Conservation (phyloP, 345 rosid genomes). For the Turritis glabra region DNA sequence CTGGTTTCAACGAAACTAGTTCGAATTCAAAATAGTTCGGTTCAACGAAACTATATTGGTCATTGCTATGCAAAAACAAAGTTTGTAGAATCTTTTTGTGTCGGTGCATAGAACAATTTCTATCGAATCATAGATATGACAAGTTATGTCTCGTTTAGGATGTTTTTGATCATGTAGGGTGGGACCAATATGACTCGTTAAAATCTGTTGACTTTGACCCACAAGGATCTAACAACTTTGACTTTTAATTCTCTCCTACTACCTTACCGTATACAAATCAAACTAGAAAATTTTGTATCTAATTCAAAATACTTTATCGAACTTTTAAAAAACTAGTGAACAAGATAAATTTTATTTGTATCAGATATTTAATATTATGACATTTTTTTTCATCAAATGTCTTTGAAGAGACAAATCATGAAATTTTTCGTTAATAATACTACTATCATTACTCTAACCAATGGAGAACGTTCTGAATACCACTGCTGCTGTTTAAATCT, state of each 20-base stretch:
- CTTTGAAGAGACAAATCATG: no score
- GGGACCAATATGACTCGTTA: slow-evolving; percentile 27
- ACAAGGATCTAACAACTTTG: slow-evolving; percentile 5
- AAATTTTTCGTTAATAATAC: no score
- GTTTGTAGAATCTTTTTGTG: slow-evolving; percentile 10
- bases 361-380: neutral
- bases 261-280: neutral
- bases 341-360: neutral
- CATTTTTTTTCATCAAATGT: no score
- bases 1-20: neutral
- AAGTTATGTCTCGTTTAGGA: slow-evolving; percentile 15
- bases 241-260: slow-evolving; percentile 3
- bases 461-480: no score
- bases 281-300: neutral
- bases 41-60: neutral
- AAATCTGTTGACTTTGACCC: slow-evolving; percentile 13
- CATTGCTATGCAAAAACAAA: neutral
- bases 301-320: neutral
- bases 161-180: neutral
- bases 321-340: neutral
- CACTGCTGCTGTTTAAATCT: neutral
- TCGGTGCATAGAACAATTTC: slow-evolving; percentile 17
- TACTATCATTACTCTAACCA: no score
- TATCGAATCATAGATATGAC: slow-evolving; percentile 7
- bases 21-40: neutral